These are phyloP conservation scores for Closterium sp. DNA, from an alignment of 139 green algal genomes.

Conservation along the genomic window DNA sequence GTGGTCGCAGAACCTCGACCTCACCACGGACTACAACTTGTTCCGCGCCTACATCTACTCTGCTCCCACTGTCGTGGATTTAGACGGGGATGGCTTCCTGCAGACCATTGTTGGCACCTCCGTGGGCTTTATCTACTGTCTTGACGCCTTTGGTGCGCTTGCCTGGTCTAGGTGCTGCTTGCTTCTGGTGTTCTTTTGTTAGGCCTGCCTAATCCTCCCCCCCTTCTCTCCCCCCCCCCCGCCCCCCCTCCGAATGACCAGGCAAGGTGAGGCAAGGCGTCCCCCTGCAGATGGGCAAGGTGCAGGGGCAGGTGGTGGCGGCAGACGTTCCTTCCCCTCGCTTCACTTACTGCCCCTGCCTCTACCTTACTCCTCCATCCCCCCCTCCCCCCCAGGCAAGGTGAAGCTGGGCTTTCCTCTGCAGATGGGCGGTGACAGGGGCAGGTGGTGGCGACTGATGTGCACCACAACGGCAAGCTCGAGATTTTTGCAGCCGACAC, in stretches of 20 bases:
- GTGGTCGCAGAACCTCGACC: slow-evolving; percentile 83
- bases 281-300: slow-evolving; percentile 91
- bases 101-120: slow-evolving; percentile 89
- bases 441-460: slow-evolving; percentile 79
- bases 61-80: slow-evolving; percentile 79
- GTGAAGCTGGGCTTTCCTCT: slow-evolving; percentile 64
- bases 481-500: slow-evolving; percentile 86
- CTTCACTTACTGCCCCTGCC: background rate
- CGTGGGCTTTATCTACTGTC: slow-evolving; percentile 91
- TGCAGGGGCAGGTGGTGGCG: slow-evolving; percentile 84
- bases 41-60: slow-evolving; percentile 82
- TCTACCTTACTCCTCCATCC: background rate
- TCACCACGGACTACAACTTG: slow-evolving; percentile 78
- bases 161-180: too few species aligned
- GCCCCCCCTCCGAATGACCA: background rate
- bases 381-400: background rate
- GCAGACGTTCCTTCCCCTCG: slow-evolving; percentile 62
- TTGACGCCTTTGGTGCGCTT: slow-evolving; percentile 63
- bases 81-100: slow-evolving; percentile 80
- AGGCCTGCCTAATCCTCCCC: background rate
- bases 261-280: slow-evolving; percentile 34
- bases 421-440: slow-evolving; percentile 95
- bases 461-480: slow-evolving; percentile 84
- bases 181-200: too few species aligned
- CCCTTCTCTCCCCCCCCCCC: background rate